phyloP scores from a whole-genome alignment of 2,329 filamentous ascomycete species.

The Colletotrichum limetticola region DNA sequence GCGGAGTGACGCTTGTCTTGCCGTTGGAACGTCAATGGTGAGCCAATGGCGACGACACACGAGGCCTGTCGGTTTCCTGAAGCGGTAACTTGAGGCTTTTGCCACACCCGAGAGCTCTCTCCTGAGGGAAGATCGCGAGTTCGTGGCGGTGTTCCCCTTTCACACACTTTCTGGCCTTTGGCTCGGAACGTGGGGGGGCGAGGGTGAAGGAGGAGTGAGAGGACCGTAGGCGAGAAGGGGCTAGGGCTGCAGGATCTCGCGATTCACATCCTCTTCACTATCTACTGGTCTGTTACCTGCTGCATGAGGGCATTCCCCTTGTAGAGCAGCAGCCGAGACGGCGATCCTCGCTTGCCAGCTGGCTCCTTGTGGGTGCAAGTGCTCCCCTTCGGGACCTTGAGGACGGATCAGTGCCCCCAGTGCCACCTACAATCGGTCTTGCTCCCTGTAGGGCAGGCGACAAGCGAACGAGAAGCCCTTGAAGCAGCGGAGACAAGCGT shows the following conservation, averaged over 20 bases:
- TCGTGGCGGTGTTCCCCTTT: conserved; percentile 10
- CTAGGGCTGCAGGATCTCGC: conserved; percentile 12
- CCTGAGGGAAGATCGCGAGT: neutral
- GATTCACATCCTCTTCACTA: neutral
- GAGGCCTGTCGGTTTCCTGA: conserved; percentile 30
- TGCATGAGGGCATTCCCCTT: neutral
- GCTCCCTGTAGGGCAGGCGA: neutral
- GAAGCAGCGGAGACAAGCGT: neutral
- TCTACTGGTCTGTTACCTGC: neutral
- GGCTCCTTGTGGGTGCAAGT: neutral
- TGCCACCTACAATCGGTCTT: neutral
- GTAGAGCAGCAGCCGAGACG: neutral
- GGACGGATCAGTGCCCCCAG: neutral
- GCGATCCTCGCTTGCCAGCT: neutral
- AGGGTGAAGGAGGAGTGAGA: neutral
- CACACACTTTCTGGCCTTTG: neutral
- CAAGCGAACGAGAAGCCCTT: neutral
- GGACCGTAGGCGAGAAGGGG: neutral
- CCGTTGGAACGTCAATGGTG: conserved; percentile 27
- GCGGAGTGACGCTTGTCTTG: conserved; percentile 14
- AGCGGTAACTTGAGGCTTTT: conserved; percentile 23
- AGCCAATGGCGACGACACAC: conserved; percentile 29
- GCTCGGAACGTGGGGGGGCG: neutral
- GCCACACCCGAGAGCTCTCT: conserved; percentile 17
- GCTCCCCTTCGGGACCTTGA: neutral